phyloP scores from a whole-genome alignment of 176 grass and related monocot genomes.

The Zoysia japonica region DNA sequence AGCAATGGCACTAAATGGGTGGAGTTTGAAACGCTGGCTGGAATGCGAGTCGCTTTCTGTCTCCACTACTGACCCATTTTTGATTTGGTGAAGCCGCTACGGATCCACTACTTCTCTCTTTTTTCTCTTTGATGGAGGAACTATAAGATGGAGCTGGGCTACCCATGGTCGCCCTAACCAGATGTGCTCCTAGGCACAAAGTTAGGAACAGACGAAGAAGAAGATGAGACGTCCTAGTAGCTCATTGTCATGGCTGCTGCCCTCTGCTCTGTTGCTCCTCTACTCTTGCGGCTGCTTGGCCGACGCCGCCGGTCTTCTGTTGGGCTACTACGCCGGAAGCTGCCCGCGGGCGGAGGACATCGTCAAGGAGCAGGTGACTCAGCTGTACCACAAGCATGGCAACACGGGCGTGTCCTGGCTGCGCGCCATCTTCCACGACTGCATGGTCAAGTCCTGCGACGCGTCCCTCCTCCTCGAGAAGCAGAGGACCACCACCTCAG shows the following conservation, averaged over 20 bases:
- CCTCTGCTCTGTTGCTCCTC: neutral
- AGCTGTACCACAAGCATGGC: slow-evolving; percentile 53
- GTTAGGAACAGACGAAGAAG: neutral
- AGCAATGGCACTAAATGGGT: too few relatives aligned
- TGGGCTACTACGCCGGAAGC: slow-evolving; percentile 23
- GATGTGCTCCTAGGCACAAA: too few relatives aligned
- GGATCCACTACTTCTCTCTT: too few relatives aligned
- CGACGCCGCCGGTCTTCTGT: neutral
- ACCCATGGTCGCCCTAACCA: too few relatives aligned
- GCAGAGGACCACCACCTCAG: neutral
- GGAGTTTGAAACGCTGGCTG: too few relatives aligned
- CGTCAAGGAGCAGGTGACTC: slow-evolving; percentile 39
- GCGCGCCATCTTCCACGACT: slow-evolving; percentile 57
- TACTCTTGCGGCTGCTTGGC: neutral
- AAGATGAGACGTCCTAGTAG: neutral
- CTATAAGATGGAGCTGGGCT: too few relatives aligned
- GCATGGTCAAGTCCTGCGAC: slow-evolving; percentile 52
- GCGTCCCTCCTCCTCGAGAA: slow-evolving; percentile 46
- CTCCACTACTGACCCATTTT: too few relatives aligned
- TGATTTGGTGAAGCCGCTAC: too few relatives aligned
- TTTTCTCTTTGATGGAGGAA: too few relatives aligned
- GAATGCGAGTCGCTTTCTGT: too few relatives aligned
- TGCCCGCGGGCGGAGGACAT: slow-evolving; percentile 47
- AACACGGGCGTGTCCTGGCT: slow-evolving; percentile 59
- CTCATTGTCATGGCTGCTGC: neutral